Percentiles rank a stretch among this genome's conserved stretches.
phyloP scores from a whole-genome alignment of 2,329 filamentous ascomycete species.

The Chrysoporthe cubensis region DNA sequence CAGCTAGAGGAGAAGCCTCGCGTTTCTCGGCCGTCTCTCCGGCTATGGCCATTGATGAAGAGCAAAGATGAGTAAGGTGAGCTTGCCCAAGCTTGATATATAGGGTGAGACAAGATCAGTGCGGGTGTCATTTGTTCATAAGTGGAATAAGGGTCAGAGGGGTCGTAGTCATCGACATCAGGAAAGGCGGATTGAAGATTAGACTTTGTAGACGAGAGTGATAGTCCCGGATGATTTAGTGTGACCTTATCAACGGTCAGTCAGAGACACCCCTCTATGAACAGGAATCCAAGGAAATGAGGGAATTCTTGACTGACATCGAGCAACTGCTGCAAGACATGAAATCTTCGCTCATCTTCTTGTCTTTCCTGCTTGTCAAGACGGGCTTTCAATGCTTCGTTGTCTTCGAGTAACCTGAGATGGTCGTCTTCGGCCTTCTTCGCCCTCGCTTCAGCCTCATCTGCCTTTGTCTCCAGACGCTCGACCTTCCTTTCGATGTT shows the following conservation, averaged over 20 bases:
- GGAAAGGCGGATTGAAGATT: conserved; percentile 3
- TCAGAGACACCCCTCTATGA: too few relatives aligned
- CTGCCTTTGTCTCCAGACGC: background rate
- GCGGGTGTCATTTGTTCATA: conserved; percentile 6
- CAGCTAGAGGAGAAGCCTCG: background rate
- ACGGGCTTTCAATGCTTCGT: background rate
- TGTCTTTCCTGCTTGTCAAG: conserved; percentile 2
- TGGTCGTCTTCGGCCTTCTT: background rate
- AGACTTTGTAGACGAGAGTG: background rate
- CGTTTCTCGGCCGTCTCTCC: background rate
- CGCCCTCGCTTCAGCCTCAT: conserved; percentile 2
- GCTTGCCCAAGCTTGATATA: conserved; percentile 1
- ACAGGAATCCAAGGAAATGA: background rate
- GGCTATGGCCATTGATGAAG: conserved; percentile 12
- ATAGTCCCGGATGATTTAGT: conserved; percentile 3
- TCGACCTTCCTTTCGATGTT: conserved; percentile 1
- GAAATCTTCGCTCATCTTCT: conserved; percentile 5
- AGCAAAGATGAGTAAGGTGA: background rate
- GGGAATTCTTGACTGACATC: background rate
- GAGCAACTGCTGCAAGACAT: conserved; percentile 1
- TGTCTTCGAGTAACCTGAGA: background rate
- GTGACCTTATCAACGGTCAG: background rate
- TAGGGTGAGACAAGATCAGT: background rate
- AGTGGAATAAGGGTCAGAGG: background rate
- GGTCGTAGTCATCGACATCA: conserved; percentile 6